phyloP scores from a whole-genome alignment of 805 yeast genomes.

The Candida sithepensis region DNA sequence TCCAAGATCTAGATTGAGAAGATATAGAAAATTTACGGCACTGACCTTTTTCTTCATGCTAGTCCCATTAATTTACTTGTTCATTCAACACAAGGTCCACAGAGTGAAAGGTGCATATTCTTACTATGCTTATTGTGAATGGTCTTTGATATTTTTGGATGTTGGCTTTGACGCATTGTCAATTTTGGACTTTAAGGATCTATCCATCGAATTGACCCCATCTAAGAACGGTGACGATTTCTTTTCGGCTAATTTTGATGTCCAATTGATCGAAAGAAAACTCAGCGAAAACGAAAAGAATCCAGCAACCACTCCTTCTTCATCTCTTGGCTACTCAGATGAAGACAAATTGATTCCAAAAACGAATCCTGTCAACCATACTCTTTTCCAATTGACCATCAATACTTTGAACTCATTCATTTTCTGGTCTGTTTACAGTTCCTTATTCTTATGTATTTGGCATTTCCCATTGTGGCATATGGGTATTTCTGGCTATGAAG shows the following conservation, averaged over 20 bases:
- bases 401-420: slow-evolving; percentile 64
- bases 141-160: slow-evolving; percentile 84
- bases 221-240: slow-evolving; percentile 19
- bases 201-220: slow-evolving; percentile 46
- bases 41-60: slow-evolving; percentile 64
- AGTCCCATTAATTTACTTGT: slow-evolving; percentile 82
- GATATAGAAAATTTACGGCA: slow-evolving; percentile 51
- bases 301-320: neutral
- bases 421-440: slow-evolving; percentile 82
- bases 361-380: slow-evolving; percentile 15
- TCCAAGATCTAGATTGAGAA: slow-evolving; percentile 44
- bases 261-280: slow-evolving; percentile 11
- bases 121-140: slow-evolving; percentile 89
- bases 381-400: slow-evolving; percentile 36
- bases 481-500: slow-evolving; percentile 96
- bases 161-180: slow-evolving; percentile 83
- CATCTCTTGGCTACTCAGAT: neutral
- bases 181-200: slow-evolving; percentile 58
- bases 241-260: slow-evolving; percentile 24
- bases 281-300: neutral
- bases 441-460: slow-evolving; percentile 87
- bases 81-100: slow-evolving; percentile 89
- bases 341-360: slow-evolving; percentile 19
- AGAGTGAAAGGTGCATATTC: slow-evolving; percentile 92
- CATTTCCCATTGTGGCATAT: slow-evolving; percentile 96